Base-by-base conservation (phyloP, 306 rosid species). In the Fragaria iinumae region DNA sequence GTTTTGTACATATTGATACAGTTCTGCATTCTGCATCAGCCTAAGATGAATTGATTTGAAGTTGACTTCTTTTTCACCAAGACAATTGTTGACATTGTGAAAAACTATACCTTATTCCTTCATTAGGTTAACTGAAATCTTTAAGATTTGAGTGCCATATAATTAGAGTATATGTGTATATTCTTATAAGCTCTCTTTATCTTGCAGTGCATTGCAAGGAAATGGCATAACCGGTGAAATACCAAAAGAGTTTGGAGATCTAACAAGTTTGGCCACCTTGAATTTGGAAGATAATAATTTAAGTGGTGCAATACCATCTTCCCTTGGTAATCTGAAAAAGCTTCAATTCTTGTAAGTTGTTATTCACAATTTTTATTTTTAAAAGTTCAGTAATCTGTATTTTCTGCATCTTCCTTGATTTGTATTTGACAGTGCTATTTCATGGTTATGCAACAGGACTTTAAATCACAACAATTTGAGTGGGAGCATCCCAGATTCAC, bases 301-400 rank as follows among this genome's bases (percentile, higher is more conserved):
- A 77, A 83, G 72, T 17, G 98, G 99, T 69, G 88, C 82, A 85
- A 96, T 96, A 86, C 99, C 99, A 53, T 63, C 91, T 5, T 85
- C 96, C 78, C 89, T 96, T 73, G 97, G 97, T 64, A 86, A 91
- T 80, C 93, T 96, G 75, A 80, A 73, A 65, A 85, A 21, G 69
- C 98, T 96, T 72, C 96, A 91, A 63, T 96, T 92, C 88, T 83
- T 96, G 98, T 96, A 86, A 90, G 99, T 88, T 76, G 52, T 8
- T 8, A 67, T 80, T 45, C 65, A 41, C 34, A 4, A 23, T 75
- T 64, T 74, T 65, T 29, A 43, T 14, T n/a, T n/a, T 21, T 2
- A 60, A 67, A 72, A 72, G 76, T 76, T 75, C 39, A 52, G 34
- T 34, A 67, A 49, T 75, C 21, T 48, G 34, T 74, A 34, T 74